Evolutionary conservation across 352 stramenopile genomes (phyloP), one percentile per base, ranked within the genome.

Genomic region (Elongisporangium anandrum): DNA sequence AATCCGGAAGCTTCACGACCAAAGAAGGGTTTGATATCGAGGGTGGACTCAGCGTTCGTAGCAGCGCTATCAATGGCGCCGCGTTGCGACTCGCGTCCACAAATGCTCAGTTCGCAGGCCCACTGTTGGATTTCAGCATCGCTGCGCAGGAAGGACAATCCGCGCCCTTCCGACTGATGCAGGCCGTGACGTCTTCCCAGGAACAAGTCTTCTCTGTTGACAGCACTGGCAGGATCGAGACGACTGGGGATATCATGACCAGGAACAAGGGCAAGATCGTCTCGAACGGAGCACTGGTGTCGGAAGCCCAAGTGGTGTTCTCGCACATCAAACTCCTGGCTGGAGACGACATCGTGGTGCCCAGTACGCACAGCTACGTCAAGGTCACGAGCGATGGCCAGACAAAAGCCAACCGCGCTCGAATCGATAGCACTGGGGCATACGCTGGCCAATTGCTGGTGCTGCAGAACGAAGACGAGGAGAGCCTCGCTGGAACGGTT

Each of bases 391-490:
- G 66, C 60, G 77, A 93, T 34, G 83, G 83, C 20, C 64, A 57
- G 9, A 29, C 22, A 0, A 55, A 56, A 3, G 17, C 52, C 17
- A 90, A 88, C 29, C 22, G 22, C 0, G 79, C 71, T 1, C 56
- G 41, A n/a, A 79, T 93, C 3, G 77, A 87, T 47, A 56, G 48
- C 39, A 38, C 65, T 4, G 53, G 69, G 4, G 79, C 84, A 1
- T 73, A 73, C 20, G 67, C 69, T 20, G 84, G 84, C 2, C 84
- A 93, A 51, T 62, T 93, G 8, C 69, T 93, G 24, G 67, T 93
- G 16, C 66, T 93, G 24, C 84, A 93, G 59, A 93, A 91, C 58
- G 75, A 87, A 22, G 84, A 91, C 62, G 77, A 81, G 21, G 62
- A 91, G 26, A 50, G 51, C 17, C 63, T 93, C 0, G 50, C 65